Conservation (phyloP, 1,284 basidiomycete genomes). For the Cryptococcus sp. region DNA sequence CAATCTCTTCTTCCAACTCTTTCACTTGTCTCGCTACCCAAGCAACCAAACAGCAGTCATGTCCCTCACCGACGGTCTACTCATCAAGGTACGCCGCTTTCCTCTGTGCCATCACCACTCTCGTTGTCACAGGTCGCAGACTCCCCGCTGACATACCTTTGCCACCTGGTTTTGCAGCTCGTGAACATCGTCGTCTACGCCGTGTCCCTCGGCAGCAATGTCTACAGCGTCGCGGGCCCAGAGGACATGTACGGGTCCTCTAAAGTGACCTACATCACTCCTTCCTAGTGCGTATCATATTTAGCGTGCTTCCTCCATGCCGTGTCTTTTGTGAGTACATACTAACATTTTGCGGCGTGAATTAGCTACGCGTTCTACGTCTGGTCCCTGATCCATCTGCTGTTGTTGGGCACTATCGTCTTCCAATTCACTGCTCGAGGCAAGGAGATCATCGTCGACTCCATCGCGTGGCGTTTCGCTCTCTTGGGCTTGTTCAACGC, state of each 20-base stretch:
- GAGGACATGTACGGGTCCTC: constrained; percentile 57
- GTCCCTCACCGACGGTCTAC: constrained; percentile 63
- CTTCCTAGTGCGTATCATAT: constrained; percentile 60
- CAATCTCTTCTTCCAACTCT: too few species aligned
- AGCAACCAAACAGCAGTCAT: too few species aligned
- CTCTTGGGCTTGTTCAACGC: constrained; percentile 79
- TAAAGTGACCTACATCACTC: constrained; percentile 75
- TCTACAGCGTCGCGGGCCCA: constrained; percentile 77
- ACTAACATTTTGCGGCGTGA: constrained; percentile 60
- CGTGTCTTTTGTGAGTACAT: constrained; percentile 14
- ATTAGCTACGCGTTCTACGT: constrained; percentile 62
- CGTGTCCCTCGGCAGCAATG: constrained; percentile 72
- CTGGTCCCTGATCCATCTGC: constrained; percentile 60
- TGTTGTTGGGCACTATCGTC: constrained; percentile 82
- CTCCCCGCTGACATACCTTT: not conserved
- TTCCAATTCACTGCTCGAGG: constrained; percentile 77
- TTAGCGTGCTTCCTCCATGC: constrained; percentile 60
- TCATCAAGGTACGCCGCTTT: constrained; percentile 65
- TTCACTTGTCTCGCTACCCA: too few species aligned
- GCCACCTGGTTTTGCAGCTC: constrained; percentile 54
- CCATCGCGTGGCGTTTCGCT: constrained; percentile 84
- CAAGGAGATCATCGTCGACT: constrained; percentile 78
- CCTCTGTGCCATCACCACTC: not conserved
- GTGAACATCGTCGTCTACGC: constrained; percentile 66
- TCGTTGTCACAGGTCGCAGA: not conserved